phyloP scores from a whole-genome alignment of 2,329 filamentous ascomycete species.

The Acrocalymma vagum region DNA sequence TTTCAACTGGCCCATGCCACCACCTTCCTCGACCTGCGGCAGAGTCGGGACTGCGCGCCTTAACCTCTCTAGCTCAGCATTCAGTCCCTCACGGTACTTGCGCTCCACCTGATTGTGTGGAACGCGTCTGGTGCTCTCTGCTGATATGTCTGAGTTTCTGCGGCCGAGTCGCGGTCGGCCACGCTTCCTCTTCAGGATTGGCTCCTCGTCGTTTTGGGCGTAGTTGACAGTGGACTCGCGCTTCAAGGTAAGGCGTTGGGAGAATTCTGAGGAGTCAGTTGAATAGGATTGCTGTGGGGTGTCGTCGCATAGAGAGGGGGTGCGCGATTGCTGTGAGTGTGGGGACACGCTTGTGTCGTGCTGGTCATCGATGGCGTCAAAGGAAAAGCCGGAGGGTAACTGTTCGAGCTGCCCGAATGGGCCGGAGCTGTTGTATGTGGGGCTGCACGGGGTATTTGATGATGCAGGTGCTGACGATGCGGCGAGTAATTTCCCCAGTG shows the following conservation, averaged over 20 bases:
- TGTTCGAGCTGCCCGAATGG: conserved; percentile 11
- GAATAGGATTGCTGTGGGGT: neutral
- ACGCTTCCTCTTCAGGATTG: conserved; percentile 28
- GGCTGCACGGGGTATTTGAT: conserved; percentile 3
- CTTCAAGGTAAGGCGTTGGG: conserved; percentile 18
- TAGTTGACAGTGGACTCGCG: conserved; percentile 13
- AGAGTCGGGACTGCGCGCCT: conserved; percentile 35
- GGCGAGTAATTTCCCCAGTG: conserved; percentile 10
- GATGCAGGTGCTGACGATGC: conserved; percentile 2
- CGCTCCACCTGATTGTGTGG: conserved; percentile 36
- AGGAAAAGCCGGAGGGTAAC: conserved; percentile 7
- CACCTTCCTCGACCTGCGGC: conserved; percentile 17
- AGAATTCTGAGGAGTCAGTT: conserved; percentile 15
- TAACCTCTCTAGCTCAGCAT: conserved; percentile 39
- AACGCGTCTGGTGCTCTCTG: conserved; percentile 29
- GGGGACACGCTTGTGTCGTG: conserved; percentile 1
- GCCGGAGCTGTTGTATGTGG: conserved; percentile 2
- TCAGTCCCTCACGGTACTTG: conserved; percentile 39
- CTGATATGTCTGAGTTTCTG: conserved; percentile 18
- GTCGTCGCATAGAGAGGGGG: conserved; percentile 27
- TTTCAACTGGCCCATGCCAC: conserved; percentile 13
- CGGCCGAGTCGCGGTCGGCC: conserved; percentile 41
- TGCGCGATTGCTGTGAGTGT: conserved; percentile 14
- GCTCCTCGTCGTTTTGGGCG: conserved; percentile 2
- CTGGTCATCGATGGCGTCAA: conserved; percentile 1